phyloP scores from a whole-genome alignment of 2,329 filamentous ascomycete species.

The Rosellinia necatrix region DNA sequence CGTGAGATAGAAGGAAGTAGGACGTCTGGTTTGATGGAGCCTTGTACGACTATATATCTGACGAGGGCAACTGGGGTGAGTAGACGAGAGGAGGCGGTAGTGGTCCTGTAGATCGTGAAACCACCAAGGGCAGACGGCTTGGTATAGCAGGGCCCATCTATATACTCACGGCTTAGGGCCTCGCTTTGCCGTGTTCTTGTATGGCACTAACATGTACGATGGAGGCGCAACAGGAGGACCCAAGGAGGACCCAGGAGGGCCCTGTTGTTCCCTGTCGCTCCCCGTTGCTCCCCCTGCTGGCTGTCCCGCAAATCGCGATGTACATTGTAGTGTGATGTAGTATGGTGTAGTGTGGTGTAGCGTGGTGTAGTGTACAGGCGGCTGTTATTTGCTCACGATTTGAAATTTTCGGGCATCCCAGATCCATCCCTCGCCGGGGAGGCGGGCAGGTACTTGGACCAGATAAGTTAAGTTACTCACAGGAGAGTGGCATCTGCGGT shows the following conservation, averaged over 20 bases:
- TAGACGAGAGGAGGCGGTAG: neutral
- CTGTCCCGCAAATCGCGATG: too few species aligned
- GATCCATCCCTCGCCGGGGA: slow-evolving; percentile 11
- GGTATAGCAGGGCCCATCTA: neutral
- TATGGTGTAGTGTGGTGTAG: neutral
- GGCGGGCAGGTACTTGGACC: too few species aligned
- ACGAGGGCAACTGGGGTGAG: slow-evolving; percentile 11
- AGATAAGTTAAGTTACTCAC: too few species aligned
- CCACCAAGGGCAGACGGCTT: slow-evolving; percentile 6
- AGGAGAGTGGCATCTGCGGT: too few species aligned
- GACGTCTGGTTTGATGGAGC: slow-evolving; percentile 7
- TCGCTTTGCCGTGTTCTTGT: too few species aligned
- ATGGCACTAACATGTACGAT: too few species aligned
- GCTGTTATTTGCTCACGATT: slow-evolving; percentile 18
- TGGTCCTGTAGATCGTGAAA: slow-evolving; percentile 18
- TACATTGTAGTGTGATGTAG: too few species aligned
- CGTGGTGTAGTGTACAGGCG: neutral
- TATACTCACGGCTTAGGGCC: neutral
- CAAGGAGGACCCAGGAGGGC: too few species aligned
- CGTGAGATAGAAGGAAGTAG: slow-evolving; percentile 1
- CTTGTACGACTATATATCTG: slow-evolving; percentile 27
- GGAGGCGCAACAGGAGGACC: too few species aligned
- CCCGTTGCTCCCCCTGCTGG: too few species aligned
- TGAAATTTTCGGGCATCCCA: slow-evolving; percentile 21
- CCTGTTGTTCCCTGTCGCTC: too few species aligned